Evolutionary conservation across 179 eudicot genomes (phyloP), one percentile per base, ranked within the genome.

Genomic region (Corrigiola litoralis): DNA sequence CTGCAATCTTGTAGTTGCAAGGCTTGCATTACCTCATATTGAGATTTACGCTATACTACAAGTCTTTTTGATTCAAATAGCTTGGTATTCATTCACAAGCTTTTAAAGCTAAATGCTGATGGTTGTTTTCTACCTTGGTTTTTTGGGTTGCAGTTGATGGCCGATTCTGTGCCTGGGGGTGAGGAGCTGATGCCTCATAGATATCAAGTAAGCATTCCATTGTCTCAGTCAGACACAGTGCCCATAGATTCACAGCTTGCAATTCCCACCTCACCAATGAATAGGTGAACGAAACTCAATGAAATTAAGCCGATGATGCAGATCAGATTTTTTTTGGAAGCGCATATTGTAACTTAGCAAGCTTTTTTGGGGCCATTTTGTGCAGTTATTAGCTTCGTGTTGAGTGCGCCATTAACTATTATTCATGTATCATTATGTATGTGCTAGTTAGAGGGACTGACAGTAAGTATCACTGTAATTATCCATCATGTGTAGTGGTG

Each of bases 141-240:
- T 58, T n/a, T 20, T 40, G 17, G 50, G 14, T 16, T 21, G 31
- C 70, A 69, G 78, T 25, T 69, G 37, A 69, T 74, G 74, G 21
- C 12, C 11, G 71, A 69, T 27, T 6, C 66, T 18, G 78, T 69
- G 42, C 23, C 40, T 2, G 23, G 54, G 2, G 74, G 70, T 12
- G 70, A 74, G 8, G 74, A 63, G 45, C 49, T 63, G 34, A 74
- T 69, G 78, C 78, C 70, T 48, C 66, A 64, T 33, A 61, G 78
- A 51, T 37, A 64, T 46, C 74, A 56, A 62, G 55, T 27, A 17
- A 58, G 63, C 25, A 21, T 34, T 58, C 54, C 74, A 6, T 29
- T 46, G 8, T 53, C 69, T 34, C 63, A 34, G 40, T 40, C 56
- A 67, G 72, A 72, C 31, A 13, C 61, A 23, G 36, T 50, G 28